Base-by-base conservation (phyloP, 805 yeast species). In the Starmera dryadoides region DNA sequence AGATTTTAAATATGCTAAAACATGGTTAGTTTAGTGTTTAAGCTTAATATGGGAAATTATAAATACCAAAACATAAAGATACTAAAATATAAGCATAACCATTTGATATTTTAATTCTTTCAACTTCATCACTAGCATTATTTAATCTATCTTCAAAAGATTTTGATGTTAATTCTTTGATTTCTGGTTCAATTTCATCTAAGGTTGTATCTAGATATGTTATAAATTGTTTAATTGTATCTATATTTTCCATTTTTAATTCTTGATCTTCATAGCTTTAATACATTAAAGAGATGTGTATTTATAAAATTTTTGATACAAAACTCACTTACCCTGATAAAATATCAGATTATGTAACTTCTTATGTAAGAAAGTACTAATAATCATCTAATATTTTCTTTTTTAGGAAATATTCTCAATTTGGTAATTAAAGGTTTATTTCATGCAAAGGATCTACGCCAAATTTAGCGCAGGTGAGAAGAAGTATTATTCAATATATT, bases 171-270 rank as follows among this genome's bases (percentile, higher is more conserved):
- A 73, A 48, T 1, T 68, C 63, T 6, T 58, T 50, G 29, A 75
- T 51, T 5, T 58, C 50, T 1, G 52, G 55, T 7, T 59, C 58
- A 4, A 75, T 55, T 17, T 55, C 60, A 11, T 56, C 63, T 2
- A 67, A 46, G 0, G 73, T 59, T 0, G 47, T 46, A 39, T 68
- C 64, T 4, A 75, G 52, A 2, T 71, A 54, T 30, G 46, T 40
- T 14, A 73, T 47, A 37, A 68, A 69, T 26, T 58, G 59, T 32
- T 62, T 63, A 12, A 75, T 63, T 26, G 64, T 59, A 6, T 68
- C 68, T 30, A 64, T 47, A 38, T 64, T 68, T 35, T 75, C 80
- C 80, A 75, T 75, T 4, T 12, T n/a, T n/a, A n/a, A n/a, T n/a
- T n/a, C n/a, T n/a, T n/a, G n/a, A n/a, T n/a, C 26, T 12, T 18